Evolutionary conservation across 2,329 filamentous ascomycete species (phyloP).

Genomic region (Colletotrichum agaves): DNA sequence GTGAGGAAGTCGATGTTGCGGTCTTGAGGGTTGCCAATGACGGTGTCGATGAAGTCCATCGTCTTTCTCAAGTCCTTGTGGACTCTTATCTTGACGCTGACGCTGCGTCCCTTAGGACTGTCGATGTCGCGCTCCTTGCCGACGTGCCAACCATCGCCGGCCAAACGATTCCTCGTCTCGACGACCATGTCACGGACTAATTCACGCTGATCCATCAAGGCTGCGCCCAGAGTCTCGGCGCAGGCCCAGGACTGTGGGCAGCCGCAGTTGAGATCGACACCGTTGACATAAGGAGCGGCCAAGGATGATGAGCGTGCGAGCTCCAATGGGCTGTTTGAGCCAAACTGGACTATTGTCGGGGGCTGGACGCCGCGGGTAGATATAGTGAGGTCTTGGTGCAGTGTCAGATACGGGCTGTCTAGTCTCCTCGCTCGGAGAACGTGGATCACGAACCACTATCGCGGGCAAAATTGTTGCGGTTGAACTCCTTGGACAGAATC

Average conservation of each 20-base stretch:
- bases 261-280: constrained; percentile 78
- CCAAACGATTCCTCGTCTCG: constrained; percentile 64
- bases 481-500: constrained; percentile 77
- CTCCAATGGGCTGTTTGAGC: constrained; percentile 69
- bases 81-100: constrained; percentile 78
- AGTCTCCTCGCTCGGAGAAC: background rate
- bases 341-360: constrained; percentile 75
- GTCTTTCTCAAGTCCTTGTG: constrained; percentile 71
- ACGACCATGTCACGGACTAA: constrained; percentile 74
- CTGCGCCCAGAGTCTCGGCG: constrained; percentile 73
- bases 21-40: constrained; percentile 63
- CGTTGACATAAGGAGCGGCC: constrained; percentile 69
- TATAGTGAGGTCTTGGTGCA: constrained; percentile 67
- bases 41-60: constrained; percentile 71
- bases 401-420: background rate
- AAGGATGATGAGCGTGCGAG: constrained; percentile 71
- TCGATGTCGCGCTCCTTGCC: constrained; percentile 55
- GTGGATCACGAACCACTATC: constrained; percentile 61
- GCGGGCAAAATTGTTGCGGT: constrained; percentile 67
- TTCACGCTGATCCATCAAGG: constrained; percentile 73
- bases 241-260: constrained; percentile 80
- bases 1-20: constrained; percentile 74
- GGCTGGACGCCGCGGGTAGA: constrained; percentile 63
- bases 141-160: constrained; percentile 64
- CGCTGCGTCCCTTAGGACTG: constrained; percentile 61